Evolutionary conservation across 208 protist species (phyloP).

Genomic region (Phytomonas francai): DNA sequence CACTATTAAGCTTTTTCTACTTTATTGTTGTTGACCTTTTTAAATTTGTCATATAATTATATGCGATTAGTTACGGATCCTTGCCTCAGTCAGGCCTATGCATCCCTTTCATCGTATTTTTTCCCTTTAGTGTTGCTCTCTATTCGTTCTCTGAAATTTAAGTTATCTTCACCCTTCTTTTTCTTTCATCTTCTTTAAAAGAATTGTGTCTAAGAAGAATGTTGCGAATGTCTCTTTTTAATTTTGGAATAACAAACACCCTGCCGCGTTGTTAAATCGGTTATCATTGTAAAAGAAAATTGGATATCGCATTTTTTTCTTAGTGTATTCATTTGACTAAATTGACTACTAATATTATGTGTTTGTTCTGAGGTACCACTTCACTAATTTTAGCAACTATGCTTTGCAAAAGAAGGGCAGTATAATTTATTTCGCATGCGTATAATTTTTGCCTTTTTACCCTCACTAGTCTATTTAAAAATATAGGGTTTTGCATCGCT

Average conservation of each 20-base stretch:
- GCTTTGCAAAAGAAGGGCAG: not conserved
- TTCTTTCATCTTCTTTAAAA: not conserved
- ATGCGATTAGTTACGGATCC: not conserved
- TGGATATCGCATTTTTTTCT: constrained; percentile 2
- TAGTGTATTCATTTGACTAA: not conserved
- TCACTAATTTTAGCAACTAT: not conserved
- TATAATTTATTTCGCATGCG: constrained; percentile 1
- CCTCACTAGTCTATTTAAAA: not conserved
- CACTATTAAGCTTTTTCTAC: not conserved
- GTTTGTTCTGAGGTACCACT: not conserved
- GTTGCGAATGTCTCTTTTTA: not conserved
- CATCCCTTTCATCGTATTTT: not conserved
- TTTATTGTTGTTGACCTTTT: not conserved
- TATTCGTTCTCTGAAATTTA: constrained; percentile 6
- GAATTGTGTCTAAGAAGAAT: not conserved
- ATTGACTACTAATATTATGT: constrained; percentile 4
- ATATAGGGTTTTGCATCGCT: constrained; percentile 1
- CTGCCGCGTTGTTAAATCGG: not conserved
- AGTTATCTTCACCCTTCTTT: not conserved
- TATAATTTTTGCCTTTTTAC: not conserved
- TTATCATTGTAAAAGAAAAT: not conserved
- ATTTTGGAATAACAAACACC: not conserved
- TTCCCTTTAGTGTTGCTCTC: not conserved
- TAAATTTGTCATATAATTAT: not conserved
- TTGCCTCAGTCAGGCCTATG: not conserved